Percentiles rank a stretch among this genome's conserved stretches.
Evolutionary conservation across 148 eudicot genomes (phyloP).

Genomic region (Talinum fruticosum): DNA sequence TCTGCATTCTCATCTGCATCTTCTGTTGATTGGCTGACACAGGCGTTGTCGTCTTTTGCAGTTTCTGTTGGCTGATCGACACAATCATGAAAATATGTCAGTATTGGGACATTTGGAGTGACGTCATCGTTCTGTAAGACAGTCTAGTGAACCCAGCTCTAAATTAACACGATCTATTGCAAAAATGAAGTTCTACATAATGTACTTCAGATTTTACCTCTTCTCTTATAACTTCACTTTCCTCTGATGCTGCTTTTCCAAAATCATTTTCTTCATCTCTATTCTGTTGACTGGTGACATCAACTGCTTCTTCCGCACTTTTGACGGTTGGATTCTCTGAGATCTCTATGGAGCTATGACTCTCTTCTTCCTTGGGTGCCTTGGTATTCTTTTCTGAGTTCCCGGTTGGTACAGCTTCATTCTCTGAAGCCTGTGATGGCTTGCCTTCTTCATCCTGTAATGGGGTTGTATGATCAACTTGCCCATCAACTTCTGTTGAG

Average conservation of each 20-base stretch:
- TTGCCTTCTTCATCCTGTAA: neutral
- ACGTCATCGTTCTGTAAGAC: constrained; percentile 1
- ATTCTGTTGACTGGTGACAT: neutral
- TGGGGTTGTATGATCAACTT: neutral
- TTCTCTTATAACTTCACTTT: neutral
- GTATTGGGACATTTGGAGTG: neutral
- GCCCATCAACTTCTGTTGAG: neutral
- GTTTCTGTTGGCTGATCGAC: neutral
- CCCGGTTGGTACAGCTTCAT: neutral
- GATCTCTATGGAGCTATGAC: neutral
- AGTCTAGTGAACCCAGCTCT: neutral
- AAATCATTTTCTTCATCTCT: neutral
- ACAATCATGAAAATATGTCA: neutral
- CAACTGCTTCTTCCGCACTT: neutral
- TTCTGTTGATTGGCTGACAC: neutral
- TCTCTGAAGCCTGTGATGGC: neutral
- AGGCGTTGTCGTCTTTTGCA: neutral
- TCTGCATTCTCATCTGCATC: neutral
- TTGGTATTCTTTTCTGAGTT: neutral
- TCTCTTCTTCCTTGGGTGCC: neutral
- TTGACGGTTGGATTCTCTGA: neutral
- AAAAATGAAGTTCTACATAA: neutral
- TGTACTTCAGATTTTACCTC: constrained; percentile 4
- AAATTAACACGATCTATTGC: neutral
- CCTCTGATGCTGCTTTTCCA: neutral